Base-by-base conservation (phyloP, 2,329 filamentous ascomycete species). In the Podosphaera xanthii region DNA sequence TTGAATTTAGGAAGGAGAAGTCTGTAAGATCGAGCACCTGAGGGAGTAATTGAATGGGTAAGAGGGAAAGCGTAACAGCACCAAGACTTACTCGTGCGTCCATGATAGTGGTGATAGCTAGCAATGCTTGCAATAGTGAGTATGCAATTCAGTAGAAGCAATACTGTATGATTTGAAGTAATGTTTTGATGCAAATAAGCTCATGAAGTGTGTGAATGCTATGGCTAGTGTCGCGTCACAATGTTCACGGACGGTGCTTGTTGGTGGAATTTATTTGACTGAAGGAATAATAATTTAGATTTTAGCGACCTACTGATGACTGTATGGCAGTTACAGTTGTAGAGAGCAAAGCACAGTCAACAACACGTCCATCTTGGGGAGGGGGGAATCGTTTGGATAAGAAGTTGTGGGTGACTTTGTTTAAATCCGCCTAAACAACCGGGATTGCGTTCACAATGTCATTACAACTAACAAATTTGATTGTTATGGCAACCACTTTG, bases 41-140 rank as follows among this genome's bases (percentile, higher is more conserved):
- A 14, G 10, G n/a, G 40, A 44, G 40, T 14, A 58, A n/a, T 3
- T 5, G 35, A 40, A 31, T 40, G 33, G 38, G 36, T 31, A 57
- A 48, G 55, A 8, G 35, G 60, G 57, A 61, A 61, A 60, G 59
- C 53, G 62, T 64, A 63, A 62, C 58, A 54, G 59, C 58, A 61
- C 63, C 57, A 63, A 54, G 60, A 66, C 70, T 67, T 68, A 74
- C 72, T 66, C 70, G 71, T 52, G 71, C 70, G 65, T 73, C 72
- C 72, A 74, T 74, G 59, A 61, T 69, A 54, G 56, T 64, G 62
- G 65, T 56, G 59, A 64, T 63, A 60, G 40, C 40, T 44, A 44
- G 40, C 40, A 12, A 44, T 44, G 40, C 5, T 44, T 44, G 40
- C 40, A 44, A 59, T 61, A 53, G 48, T 59, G 42, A 59, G 63